Evolutionary conservation across 2,329 filamentous ascomycete genomes (phyloP), one percentile per base, ranked within the genome.

Genomic region (Macrophomina phaseolina): DNA sequence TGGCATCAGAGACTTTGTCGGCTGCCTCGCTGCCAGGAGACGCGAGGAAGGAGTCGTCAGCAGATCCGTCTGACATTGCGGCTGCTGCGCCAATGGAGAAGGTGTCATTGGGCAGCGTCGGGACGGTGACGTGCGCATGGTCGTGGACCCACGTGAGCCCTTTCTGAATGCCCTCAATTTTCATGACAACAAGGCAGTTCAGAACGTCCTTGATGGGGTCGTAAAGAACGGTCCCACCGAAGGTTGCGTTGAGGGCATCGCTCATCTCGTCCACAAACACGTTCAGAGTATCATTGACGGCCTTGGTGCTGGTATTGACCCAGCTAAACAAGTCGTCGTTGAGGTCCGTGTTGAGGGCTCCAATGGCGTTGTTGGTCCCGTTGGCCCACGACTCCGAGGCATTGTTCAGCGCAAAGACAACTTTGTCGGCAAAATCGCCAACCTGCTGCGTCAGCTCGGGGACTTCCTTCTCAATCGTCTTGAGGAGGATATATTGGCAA

Each of bases 111-210:
- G 87, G 84, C 68, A 98, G 89, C 64, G 87, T 80, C 0, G 95
- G 95, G 72, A 99, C 90, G 68, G 87, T 83, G 72, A 99, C 86
- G 69, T 95, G 87, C 3, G 95, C 93, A 76, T 98, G 83, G 71
- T 98, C 90, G 73, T 91, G 87, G 11, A 97, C 91, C 94, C 94
- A 99, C 0, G 92, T 97, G n/a, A 98, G 84, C 12, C 91, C 95
- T 74, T 91, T 90, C 77, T 98, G 88, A 70, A 99, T 88, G 28
- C 89, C 87, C 71, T 91, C 88, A 69, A 98, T 85, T 82, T 98
- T 98, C 74, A 97, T 84, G 7, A 90, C 88, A 70, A 98, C 88
- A n/a, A 98, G 84, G 75, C 95, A 98, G 75, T 92, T 87, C 69
- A 97, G 85, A 40, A 97, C 88, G 51, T 92, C 90, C 73, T 88